A percentile compares a stretch with the other conserved stretches of the same genome.
Evolutionary conservation across 2,329 filamentous ascomycete genomes (phyloP).

Genomic region (Phaeoacremonium minimum): DNA sequence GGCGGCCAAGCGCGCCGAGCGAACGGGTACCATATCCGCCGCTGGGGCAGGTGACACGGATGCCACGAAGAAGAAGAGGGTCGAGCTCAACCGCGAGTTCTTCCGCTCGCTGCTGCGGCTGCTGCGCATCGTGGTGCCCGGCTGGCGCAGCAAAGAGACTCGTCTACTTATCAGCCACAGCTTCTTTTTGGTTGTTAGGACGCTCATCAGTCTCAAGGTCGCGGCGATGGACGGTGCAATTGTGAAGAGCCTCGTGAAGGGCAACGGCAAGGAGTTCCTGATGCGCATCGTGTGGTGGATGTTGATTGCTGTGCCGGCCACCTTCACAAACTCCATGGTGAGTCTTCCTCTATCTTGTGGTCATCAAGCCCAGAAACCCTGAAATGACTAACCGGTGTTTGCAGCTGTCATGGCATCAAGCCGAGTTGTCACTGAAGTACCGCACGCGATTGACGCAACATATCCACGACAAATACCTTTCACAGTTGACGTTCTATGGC

Average conservation of each 20-base stretch:
- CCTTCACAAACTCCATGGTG: slow-evolving; percentile 98
- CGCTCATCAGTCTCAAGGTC: slow-evolving; percentile 90
- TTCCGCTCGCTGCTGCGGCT: slow-evolving; percentile 71
- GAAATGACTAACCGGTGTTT: too few relatives aligned
- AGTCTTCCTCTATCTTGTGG: slow-evolving; percentile 28
- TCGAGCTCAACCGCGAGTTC: slow-evolving; percentile 86
- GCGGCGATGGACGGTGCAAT: slow-evolving; percentile 92
- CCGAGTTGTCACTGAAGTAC: slow-evolving; percentile 88
- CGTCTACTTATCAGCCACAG: slow-evolving; percentile 84
- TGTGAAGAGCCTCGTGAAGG: slow-evolving; percentile 87
- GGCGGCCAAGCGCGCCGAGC: slow-evolving; percentile 47
- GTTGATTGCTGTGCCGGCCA: slow-evolving; percentile 90
- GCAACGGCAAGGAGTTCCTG: slow-evolving; percentile 85
- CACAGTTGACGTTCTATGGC: slow-evolving; percentile 97
- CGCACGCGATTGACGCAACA: slow-evolving; percentile 88
- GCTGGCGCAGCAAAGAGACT: slow-evolving; percentile 85
- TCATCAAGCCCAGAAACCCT: too few relatives aligned
- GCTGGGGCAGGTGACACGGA: slow-evolving; percentile 20
- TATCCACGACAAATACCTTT: slow-evolving; percentile 93
- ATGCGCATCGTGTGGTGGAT: slow-evolving; percentile 96
- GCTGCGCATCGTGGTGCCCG: slow-evolving; percentile 82
- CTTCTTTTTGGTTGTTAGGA: slow-evolving; percentile 85
- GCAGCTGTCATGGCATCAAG: slow-evolving; percentile 93
- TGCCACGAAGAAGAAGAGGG: slow-evolving; percentile 62
- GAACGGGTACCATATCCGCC: slow-evolving; percentile 46